Percentiles rank a stretch among this genome's conserved stretches.
Evolutionary conservation across 2,329 filamentous ascomycete genomes (phyloP).

Genomic region (Fusarium sp.): DNA sequence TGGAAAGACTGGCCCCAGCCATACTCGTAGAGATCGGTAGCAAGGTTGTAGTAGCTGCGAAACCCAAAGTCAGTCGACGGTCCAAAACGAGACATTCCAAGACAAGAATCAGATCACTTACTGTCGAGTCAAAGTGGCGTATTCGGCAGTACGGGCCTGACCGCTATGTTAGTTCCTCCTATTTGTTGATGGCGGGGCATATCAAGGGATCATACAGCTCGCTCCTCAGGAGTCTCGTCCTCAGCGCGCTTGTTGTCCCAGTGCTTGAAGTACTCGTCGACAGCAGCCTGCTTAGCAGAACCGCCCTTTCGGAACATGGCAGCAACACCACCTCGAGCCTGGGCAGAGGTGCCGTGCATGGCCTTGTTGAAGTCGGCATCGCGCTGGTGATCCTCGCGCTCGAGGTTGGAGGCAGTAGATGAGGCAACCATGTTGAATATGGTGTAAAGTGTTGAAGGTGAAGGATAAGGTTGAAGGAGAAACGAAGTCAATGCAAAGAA

Average conservation of each 20-base stretch:
- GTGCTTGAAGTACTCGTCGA: constrained; percentile 96
- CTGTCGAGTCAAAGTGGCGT: constrained; percentile 93
- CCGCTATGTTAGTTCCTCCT: constrained; percentile 29
- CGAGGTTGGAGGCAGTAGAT: constrained; percentile 62
- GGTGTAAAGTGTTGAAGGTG: constrained; percentile 22
- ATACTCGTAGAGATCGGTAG: constrained; percentile 96
- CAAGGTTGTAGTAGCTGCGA: constrained; percentile 89
- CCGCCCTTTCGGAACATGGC: constrained; percentile 87
- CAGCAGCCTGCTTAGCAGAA: constrained; percentile 78
- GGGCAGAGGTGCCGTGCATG: constrained; percentile 78
- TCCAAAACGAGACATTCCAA: background rate
- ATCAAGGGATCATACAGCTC: constrained; percentile 68
- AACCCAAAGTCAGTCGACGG: constrained; percentile 28
- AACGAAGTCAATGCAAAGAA: background rate
- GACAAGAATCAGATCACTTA: constrained; percentile 56
- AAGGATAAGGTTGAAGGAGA: constrained; percentile 6
- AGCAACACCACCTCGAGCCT: constrained; percentile 75
- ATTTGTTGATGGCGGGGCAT: constrained; percentile 27
- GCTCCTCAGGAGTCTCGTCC: constrained; percentile 83
- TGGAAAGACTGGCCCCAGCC: constrained; percentile 98
- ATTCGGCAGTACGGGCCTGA: constrained; percentile 83
- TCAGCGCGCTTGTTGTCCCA: constrained; percentile 86
- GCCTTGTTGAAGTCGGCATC: constrained; percentile 93
- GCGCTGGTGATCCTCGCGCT: constrained; percentile 82
- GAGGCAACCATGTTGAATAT: constrained; percentile 56